Percentiles rank a stretch among this genome's conserved stretches.
These are phyloP conservation scores for Panicum virgatum DNA, from an alignment of 202 grass and related monocot species.

Conservation along the genomic window DNA sequence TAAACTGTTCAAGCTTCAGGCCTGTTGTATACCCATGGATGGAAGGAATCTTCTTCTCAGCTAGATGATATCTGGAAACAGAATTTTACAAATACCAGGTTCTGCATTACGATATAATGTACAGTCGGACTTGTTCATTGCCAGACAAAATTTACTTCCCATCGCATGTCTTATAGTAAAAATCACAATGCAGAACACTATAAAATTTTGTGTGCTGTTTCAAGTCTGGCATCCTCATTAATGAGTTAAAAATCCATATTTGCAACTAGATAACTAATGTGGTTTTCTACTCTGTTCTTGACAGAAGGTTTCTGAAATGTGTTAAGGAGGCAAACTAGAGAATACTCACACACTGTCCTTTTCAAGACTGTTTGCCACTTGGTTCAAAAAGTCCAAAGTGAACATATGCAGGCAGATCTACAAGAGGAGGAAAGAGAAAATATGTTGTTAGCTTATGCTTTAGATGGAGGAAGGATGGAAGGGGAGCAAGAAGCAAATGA, in stretches of 20 bases:
- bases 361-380: constrained; percentile 95
- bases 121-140: neutral
- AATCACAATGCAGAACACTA: neutral
- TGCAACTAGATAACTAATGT: neutral
- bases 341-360: constrained; percentile 93
- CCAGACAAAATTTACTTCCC: neutral
- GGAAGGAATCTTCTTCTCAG: constrained; percentile 97
- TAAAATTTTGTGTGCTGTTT: neutral
- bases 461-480: neutral
- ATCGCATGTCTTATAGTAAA: constrained; percentile 3
- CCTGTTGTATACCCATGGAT: constrained; percentile 85
- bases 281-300: neutral
- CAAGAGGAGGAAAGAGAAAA: neutral
- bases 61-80: constrained; percentile 79
- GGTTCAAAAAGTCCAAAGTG: constrained; percentile 91
- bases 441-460: constrained; percentile 4
- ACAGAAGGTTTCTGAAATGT: neutral
- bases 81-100: constrained; percentile 29
- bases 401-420: constrained; percentile 94
- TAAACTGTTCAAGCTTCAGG: constrained; percentile 92
- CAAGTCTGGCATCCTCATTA: neutral
- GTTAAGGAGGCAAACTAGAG: neutral
- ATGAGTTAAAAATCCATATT: constrained; percentile 3
- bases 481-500: constrained; percentile 1
- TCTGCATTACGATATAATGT: neutral